Evolutionary conservation across 2,329 filamentous ascomycete species (phyloP), one percentile per base, ranked within the genome.

Genomic region (Pseudogymnoascus sp.): DNA sequence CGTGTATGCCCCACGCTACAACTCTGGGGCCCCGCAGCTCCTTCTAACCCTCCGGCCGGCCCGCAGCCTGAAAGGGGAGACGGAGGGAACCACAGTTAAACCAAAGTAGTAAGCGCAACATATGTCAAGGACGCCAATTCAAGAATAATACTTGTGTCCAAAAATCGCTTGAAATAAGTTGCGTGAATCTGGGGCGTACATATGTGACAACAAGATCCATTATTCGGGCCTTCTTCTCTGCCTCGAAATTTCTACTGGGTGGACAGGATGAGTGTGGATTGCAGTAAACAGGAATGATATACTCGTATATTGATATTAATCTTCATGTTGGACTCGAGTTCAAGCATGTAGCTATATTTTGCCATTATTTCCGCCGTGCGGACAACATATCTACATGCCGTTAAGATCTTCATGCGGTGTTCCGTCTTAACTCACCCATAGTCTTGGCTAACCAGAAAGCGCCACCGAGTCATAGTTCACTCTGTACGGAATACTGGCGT

Each of bases 391-490:
- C 25, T 28, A 55, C 28, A 55, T 55, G 5, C 9, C 25, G 49
- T 8, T 33, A 52, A 52, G 49, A 55, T 55, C 49, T 18, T 33
- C 49, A 55, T 33, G 28, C 9, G n/a, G 8, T 55, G 49, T 55
- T 55, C 49, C 49, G 49, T 55, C 28, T 55, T 55, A 55, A 55
- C 49, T 12, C 25, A 55, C 25, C 12, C 25, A 18, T 4, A 55
- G 45, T 31, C 45, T 55, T 55, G 45, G 25, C 45, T n/a, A 55
- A 31, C 45, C n/a, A 33, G 8, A 55, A 55, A 55, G n/a, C 45
- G 45, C 45, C 45, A 55, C 25, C 45, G 43, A 16, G 43, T 28
- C 43, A 28, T 49, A 33, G 45, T 55, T 52, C 33, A 55, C 45
- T 55, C 18, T 55, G 25, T 11, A 11, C 25, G n/a, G 25, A 18